Percentiles rank a stretch among this genome's conserved stretches.
Evolutionary conservation across 495 filamentous ascomycete species (phyloP).

Genomic region (Monascus purpureus): DNA sequence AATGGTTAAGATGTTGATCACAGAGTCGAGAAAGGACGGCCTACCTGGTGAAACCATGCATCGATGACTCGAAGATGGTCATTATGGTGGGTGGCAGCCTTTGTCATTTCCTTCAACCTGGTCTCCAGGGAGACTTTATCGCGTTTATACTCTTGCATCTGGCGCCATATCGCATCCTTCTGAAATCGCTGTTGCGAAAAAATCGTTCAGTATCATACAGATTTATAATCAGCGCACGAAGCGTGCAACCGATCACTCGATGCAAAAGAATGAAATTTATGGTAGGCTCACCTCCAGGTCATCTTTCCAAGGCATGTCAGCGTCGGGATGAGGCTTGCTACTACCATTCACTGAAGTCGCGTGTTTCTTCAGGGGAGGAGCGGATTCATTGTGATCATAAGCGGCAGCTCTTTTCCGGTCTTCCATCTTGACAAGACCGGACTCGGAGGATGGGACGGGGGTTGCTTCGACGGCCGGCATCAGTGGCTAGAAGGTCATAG

Average conservation of each 20-base stretch:
- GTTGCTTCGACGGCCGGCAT: conserved; percentile 68
- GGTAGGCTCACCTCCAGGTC: conserved; percentile 59
- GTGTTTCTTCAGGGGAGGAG: conserved; percentile 76
- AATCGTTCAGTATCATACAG: conserved; percentile 7
- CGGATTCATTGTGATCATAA: conserved; percentile 58
- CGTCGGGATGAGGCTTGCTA: conserved; percentile 57
- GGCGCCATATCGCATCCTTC: conserved; percentile 93
- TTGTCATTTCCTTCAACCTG: conserved; percentile 60
- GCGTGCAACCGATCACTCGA: no score
- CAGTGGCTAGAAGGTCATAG: conserved; percentile 41
- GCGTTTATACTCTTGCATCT: conserved; percentile 95
- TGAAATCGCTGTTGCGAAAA: conserved; percentile 58
- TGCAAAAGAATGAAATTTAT: no score
- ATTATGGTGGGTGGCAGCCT: conserved; percentile 65
- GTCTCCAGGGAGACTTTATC: conserved; percentile 66
- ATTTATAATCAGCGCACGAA: no score
- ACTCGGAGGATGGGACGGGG: conserved; percentile 53
- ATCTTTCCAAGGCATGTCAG: conserved; percentile 70
- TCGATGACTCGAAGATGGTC: conserved; percentile 84
- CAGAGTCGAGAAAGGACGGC: conserved; percentile 6
- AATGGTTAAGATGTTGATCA: conserved; percentile 9
- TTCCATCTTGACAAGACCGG: conserved; percentile 82
- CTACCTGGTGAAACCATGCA: conserved; percentile 83
- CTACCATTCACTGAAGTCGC: conserved; percentile 60
- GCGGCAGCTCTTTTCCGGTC: conserved; percentile 85